Conservation (phyloP, 257 asterid species). For the Catharanthus roseus region DNA sequence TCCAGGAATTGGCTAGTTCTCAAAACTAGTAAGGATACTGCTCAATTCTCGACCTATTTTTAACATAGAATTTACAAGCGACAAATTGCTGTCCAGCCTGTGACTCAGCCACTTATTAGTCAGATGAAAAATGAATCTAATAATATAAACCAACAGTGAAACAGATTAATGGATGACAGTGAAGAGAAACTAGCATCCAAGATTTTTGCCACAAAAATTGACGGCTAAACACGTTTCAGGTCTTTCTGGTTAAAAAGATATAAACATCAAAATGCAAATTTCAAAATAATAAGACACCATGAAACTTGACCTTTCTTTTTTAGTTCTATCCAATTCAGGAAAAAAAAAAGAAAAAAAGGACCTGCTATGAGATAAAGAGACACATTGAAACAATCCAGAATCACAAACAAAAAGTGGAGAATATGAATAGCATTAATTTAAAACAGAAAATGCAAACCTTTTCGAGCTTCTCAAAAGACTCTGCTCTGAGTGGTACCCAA, state of each 20-base stretch:
- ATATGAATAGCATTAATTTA: background rate
- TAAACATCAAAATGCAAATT: constrained; percentile 4
- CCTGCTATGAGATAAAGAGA: background rate
- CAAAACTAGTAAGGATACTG: no score
- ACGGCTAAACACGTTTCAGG: no score
- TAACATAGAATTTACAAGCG: no score
- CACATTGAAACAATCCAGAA: background rate
- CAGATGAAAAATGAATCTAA: no score
- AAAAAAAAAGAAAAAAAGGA: background rate
- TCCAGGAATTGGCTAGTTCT: no score
- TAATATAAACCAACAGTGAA: no score
- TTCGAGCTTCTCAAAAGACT: constrained; percentile 81
- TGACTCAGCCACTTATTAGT: no score
- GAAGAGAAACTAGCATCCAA: background rate
- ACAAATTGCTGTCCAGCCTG: no score
- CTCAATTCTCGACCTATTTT: no score
- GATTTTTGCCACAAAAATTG: background rate
- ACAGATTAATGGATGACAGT: no score
- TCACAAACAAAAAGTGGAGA: no score
- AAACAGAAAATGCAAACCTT: constrained; percentile 37
- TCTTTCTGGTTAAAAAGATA: no score
- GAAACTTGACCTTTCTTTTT: background rate
- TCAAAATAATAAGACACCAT: constrained; percentile 5
- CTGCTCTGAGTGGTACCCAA: constrained; percentile 81
- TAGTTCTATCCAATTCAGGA: background rate